Conservation (phyloP, 805 yeast genomes). For the Spathaspora passalidarum region DNA sequence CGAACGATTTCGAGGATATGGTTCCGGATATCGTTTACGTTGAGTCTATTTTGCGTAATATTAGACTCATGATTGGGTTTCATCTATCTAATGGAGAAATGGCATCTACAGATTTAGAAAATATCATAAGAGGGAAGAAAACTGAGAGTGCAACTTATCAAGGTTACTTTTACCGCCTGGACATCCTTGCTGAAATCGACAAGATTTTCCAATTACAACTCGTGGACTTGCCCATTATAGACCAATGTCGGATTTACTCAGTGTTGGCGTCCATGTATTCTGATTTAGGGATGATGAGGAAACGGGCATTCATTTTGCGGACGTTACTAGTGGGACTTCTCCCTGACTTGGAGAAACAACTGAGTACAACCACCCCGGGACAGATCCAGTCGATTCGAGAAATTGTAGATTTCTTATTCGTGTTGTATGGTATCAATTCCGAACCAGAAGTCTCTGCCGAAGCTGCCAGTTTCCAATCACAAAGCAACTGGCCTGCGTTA, state of each 20-base stretch:
- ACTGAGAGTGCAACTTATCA: constrained; percentile 6
- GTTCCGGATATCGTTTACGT: constrained; percentile 80
- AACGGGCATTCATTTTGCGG: constrained; percentile 66
- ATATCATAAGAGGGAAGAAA: not conserved
- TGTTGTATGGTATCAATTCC: constrained; percentile 51
- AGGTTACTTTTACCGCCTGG: constrained; percentile 14
- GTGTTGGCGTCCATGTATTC: constrained; percentile 64
- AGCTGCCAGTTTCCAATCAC: constrained; percentile 20
- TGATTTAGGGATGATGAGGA: constrained; percentile 59
- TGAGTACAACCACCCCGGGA: constrained; percentile 5
- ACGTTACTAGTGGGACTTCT: constrained; percentile 54
- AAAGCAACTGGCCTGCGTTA: constrained; percentile 48
- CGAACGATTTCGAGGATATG: constrained; percentile 61
- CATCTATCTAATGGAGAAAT: constrained; percentile 47
- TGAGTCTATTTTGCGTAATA: constrained; percentile 63
- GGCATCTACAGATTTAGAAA: constrained; percentile 34
- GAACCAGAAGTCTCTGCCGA: constrained; percentile 25
- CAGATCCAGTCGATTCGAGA: constrained; percentile 23
- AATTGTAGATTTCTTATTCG: constrained; percentile 48
- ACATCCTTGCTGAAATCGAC: constrained; percentile 41
- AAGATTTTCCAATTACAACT: constrained; percentile 34
- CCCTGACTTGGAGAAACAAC: constrained; percentile 31
- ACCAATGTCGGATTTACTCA: constrained; percentile 63
- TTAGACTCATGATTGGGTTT: constrained; percentile 56
- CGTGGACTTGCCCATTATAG: constrained; percentile 36